These are phyloP conservation scores for Phialophora verrucosa DNA, from an alignment of 2,329 filamentous ascomycete species.

Conservation along the genomic window DNA sequence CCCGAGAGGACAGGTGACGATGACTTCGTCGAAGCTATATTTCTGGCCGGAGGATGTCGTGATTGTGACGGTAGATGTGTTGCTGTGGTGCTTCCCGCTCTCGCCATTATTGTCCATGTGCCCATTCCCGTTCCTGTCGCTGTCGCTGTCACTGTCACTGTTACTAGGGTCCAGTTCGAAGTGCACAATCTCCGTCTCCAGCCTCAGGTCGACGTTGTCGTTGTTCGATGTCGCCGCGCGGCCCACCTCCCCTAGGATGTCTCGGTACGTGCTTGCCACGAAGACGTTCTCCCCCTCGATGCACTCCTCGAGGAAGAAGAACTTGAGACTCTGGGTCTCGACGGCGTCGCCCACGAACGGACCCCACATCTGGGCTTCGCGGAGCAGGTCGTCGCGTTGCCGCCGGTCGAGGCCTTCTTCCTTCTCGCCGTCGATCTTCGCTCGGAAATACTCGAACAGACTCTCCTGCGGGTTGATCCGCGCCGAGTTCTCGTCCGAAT, in stretches of 20 bases:
- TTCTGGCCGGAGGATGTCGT: conserved; percentile 46
- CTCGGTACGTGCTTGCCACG: conserved; percentile 65
- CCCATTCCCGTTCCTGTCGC: background rate
- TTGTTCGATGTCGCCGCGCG: conserved; percentile 50
- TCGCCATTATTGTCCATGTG: background rate
- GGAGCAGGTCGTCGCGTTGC: conserved; percentile 51
- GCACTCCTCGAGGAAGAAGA: conserved; percentile 70
- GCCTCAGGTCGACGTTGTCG: conserved; percentile 53
- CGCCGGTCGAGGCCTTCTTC: conserved; percentile 50
- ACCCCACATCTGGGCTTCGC: conserved; percentile 67
- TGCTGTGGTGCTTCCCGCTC: conserved; percentile 38
- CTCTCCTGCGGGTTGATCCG: conserved; percentile 59
- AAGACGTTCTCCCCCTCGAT: conserved; percentile 70
- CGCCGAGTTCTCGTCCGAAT: conserved; percentile 60
- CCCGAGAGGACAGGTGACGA: conserved; percentile 60
- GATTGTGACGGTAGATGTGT: conserved; percentile 51
- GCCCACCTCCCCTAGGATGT: conserved; percentile 61
- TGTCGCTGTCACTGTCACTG: too few relatives aligned
- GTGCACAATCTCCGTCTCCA: conserved; percentile 52
- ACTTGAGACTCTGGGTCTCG: conserved; percentile 65
- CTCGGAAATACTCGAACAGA: conserved; percentile 63
- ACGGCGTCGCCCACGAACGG: conserved; percentile 67
- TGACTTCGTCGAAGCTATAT: conserved; percentile 57
- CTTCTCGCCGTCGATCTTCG: conserved; percentile 53
- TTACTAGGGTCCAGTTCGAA: conserved; percentile 38